Conservation (phyloP, 768 basidiomycete species). For the Tephrocybe sp. region DNA sequence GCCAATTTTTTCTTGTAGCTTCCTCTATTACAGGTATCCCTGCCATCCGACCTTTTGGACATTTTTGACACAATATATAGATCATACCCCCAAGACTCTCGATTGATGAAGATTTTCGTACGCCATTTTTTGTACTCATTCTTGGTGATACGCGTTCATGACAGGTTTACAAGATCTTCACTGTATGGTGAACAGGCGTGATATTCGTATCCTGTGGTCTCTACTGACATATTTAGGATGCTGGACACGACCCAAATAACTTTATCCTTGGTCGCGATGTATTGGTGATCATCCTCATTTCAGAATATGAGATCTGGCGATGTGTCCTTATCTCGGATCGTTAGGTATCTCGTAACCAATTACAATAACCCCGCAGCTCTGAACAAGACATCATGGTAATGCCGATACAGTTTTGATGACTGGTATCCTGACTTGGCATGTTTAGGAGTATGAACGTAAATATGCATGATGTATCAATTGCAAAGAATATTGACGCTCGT, state of each 20-base stretch:
- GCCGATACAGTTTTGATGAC: neutral
- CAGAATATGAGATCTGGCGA: neutral
- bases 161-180: conserved; percentile 29
- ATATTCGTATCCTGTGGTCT: neutral
- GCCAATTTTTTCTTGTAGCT: conserved; percentile 32
- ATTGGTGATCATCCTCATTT: conserved; percentile 34
- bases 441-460: conserved; percentile 47
- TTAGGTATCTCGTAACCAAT: conserved; percentile 48
- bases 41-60: neutral
- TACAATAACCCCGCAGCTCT: conserved; percentile 39
- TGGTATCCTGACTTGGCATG: neutral
- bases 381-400: conserved; percentile 38
- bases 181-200: conserved; percentile 29
- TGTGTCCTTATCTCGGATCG: neutral
- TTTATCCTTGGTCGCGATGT: conserved; percentile 45
- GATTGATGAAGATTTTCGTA: conserved; percentile 40
- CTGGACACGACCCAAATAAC: conserved; percentile 45
- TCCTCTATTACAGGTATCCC: conserved; percentile 41
- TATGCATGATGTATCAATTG: neutral
- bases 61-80: conserved; percentile 17
- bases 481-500: conserved; percentile 16
- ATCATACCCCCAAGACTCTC: conserved; percentile 40
- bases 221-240: conserved; percentile 22
- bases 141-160: neutral
- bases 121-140: conserved; percentile 1